Percentiles rank a stretch among this genome's conserved stretches.
These are phyloP conservation scores for Pythium monospermum DNA, from an alignment of 352 stramenopile species.

Conservation along the genomic window DNA sequence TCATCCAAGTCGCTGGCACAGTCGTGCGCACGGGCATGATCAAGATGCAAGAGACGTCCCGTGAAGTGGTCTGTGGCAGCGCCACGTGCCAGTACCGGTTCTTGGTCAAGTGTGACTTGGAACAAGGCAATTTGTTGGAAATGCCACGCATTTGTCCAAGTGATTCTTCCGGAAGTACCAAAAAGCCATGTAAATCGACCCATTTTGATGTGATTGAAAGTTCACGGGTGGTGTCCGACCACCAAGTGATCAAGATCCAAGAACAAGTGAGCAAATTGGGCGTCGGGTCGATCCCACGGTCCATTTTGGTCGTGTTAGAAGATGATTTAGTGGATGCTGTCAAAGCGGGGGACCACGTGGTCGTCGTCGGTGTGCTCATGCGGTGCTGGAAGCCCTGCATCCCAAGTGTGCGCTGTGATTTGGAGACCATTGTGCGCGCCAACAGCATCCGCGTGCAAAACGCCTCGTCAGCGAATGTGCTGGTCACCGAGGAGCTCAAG, in stretches of 20 bases:
- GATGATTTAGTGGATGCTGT: slow-evolving; percentile 79
- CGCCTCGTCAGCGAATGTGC: slow-evolving; percentile 46
- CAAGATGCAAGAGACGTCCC: slow-evolving; percentile 92
- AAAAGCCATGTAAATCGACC: slow-evolving; percentile 76
- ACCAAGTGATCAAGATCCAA: slow-evolving; percentile 96
- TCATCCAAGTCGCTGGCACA: slow-evolving; percentile 82
- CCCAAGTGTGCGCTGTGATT: slow-evolving; percentile 82
- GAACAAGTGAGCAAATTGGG: slow-evolving; percentile 90
- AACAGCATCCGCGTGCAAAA: slow-evolving; percentile 75
- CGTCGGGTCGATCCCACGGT: slow-evolving; percentile 91
- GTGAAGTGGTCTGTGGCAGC: slow-evolving; percentile 85
- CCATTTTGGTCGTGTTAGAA: slow-evolving; percentile 93
- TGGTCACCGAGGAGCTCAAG: slow-evolving; percentile 77
- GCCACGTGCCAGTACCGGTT: slow-evolving; percentile 72
- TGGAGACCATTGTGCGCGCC: slow-evolving; percentile 82
- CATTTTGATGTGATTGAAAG: slow-evolving; percentile 56
- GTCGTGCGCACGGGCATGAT: slow-evolving; percentile 90
- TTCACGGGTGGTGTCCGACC: slow-evolving; percentile 53
- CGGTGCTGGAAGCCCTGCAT: slow-evolving; percentile 88
- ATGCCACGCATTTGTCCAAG: slow-evolving; percentile 33
- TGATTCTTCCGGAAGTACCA: slow-evolving; percentile 15
- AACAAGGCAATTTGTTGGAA: slow-evolving; percentile 88
- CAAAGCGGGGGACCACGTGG: slow-evolving; percentile 96
- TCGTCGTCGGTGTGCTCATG: slow-evolving; percentile 90
- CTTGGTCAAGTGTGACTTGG: slow-evolving; percentile 84